These are phyloP conservation scores for Hymenoscyphus fructigenus DNA, from an alignment of 2,329 filamentous ascomycete genomes.

Conservation along the genomic window DNA sequence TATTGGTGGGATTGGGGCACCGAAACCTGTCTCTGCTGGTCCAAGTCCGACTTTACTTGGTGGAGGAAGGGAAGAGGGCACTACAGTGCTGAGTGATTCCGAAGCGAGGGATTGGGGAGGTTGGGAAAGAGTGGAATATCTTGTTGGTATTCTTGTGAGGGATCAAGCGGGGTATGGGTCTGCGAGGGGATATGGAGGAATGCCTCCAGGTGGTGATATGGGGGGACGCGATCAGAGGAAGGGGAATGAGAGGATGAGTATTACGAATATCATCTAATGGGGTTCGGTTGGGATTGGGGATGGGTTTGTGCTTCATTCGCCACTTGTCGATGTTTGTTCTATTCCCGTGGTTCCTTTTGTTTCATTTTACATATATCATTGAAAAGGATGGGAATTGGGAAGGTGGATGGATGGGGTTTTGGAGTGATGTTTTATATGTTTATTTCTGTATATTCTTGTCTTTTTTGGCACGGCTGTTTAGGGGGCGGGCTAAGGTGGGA, in stretches of 20 bases:
- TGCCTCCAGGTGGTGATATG: constrained; percentile 1
- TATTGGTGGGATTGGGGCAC: constrained; percentile 20
- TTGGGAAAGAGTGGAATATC: constrained; percentile 72
- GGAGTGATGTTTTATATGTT: not conserved
- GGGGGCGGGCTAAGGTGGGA: not conserved
- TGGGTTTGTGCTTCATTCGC: not conserved
- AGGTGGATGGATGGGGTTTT: not conserved
- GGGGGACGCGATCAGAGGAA: constrained; percentile 17
- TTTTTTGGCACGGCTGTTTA: not conserved
- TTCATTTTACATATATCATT: not conserved
- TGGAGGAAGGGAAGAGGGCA: constrained; percentile 38
- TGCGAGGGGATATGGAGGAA: not conserved
- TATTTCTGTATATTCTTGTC: not conserved
- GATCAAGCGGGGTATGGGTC: constrained; percentile 26
- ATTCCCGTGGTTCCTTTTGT: not conserved
- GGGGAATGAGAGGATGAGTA: constrained; percentile 34
- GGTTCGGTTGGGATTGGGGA: not conserved
- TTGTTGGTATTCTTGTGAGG: constrained; percentile 53
- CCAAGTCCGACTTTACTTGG: constrained; percentile 27
- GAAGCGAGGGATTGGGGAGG: constrained; percentile 72
- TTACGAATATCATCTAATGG: constrained; percentile 32
- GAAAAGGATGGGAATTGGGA: not conserved
- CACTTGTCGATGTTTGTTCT: not conserved
- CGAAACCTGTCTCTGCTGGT: not conserved
- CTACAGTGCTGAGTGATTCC: constrained; percentile 50